Conservation (phyloP, 2,329 filamentous ascomycete species). For the Xylogone sp. region DNA sequence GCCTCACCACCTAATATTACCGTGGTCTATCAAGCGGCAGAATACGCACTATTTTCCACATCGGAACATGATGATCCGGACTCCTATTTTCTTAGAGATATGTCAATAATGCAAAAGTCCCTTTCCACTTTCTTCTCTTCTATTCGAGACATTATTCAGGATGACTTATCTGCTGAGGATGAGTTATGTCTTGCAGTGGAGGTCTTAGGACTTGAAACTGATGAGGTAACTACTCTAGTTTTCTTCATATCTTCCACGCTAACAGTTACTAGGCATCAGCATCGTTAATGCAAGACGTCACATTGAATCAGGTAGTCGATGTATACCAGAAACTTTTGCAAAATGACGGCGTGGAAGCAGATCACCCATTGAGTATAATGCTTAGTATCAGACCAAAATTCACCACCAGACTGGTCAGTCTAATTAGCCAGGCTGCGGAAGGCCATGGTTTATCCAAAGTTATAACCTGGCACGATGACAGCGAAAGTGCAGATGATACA, state of each 20-base stretch:
- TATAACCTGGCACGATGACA: slow-evolving; percentile 20
- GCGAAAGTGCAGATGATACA: slow-evolving; percentile 16
- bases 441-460: slow-evolving; percentile 44
- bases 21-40: slow-evolving; percentile 50
- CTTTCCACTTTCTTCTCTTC: slow-evolving; percentile 52
- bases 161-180: slow-evolving; percentile 51
- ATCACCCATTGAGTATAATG: slow-evolving; percentile 54
- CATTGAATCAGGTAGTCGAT: slow-evolving; percentile 53
- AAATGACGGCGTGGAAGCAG: slow-evolving; percentile 51
- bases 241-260: slow-evolving; percentile 17
- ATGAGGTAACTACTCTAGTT: slow-evolving; percentile 42
- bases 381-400: slow-evolving; percentile 52
- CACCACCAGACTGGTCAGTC: slow-evolving; percentile 44
- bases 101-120: slow-evolving; percentile 46
- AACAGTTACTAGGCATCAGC: slow-evolving; percentile 39
- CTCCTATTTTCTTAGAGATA: slow-evolving; percentile 53
- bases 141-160: slow-evolving; percentile 50
- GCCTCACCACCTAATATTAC: slow-evolving; percentile 37
- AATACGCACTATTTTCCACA: slow-evolving; percentile 57
- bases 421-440: slow-evolving; percentile 48
- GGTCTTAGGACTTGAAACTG: slow-evolving; percentile 49
- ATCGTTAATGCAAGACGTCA: slow-evolving; percentile 40
- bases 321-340: slow-evolving; percentile 54
- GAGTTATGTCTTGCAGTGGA: slow-evolving; percentile 54
- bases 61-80: slow-evolving; percentile 47